phyloP scores from a whole-genome alignment of 345 rosid species.

The Rubroshorea leprosula region DNA sequence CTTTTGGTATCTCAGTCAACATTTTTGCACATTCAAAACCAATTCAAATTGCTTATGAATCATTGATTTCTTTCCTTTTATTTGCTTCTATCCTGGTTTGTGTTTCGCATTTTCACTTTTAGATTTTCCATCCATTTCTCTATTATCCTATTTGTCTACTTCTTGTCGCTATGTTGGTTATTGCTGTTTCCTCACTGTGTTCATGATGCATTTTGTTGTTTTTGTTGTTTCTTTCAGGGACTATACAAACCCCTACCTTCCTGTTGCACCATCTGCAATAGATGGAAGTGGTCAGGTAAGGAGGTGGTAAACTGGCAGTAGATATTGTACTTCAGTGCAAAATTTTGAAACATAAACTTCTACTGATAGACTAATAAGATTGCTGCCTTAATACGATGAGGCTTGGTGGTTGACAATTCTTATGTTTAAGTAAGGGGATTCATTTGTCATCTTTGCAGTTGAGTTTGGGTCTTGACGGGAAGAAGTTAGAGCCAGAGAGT shows the following conservation, averaged over 20 bases:
- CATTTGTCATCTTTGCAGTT: conserved; percentile 36
- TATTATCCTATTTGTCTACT: neutral
- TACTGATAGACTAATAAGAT: neutral
- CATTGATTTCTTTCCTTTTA: neutral
- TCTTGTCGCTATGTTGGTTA: conserved; percentile 7
- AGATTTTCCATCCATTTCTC: neutral
- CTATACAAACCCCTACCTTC: conserved; percentile 91
- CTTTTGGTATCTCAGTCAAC: conserved; percentile 2
- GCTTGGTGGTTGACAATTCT: neutral
- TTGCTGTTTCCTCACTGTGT: conserved; percentile 1
- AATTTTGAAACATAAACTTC: no score
- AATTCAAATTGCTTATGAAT: neutral
- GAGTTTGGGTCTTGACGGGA: conserved; percentile 78
- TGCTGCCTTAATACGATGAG: neutral
- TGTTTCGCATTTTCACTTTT: neutral
- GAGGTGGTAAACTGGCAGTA: neutral
- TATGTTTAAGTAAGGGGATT: no score
- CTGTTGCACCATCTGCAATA: conserved; percentile 96
- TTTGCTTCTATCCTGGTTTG: neutral
- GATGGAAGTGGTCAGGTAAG: conserved; percentile 81
- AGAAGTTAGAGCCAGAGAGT: conserved; percentile 93
- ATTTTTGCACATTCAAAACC: neutral
- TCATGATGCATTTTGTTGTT: neutral
- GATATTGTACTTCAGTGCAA: no score
- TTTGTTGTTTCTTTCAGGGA: conserved; percentile 48